Base-by-base conservation (phyloP, 2,329 filamentous ascomycete species). In the Xylariomycetidae sp. region DNA sequence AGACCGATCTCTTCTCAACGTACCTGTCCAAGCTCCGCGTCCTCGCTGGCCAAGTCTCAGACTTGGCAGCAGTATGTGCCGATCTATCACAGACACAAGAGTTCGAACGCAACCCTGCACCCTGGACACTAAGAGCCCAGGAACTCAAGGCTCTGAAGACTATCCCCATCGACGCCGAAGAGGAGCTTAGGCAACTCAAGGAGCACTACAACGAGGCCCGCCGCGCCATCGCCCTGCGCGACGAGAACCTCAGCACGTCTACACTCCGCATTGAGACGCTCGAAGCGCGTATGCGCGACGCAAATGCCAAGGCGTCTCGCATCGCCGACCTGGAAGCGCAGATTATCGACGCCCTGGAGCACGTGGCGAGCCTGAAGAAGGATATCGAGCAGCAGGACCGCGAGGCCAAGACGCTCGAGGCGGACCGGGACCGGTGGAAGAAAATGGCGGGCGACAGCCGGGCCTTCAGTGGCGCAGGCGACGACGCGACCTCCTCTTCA, bases 221-320 rank as follows among this genome's bases (percentile, higher is more conserved):
- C 4, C 80, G 82, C 34, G 71, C 76, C 4, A 72, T 88, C 37
- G 79, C 82, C 2, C 74, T 82, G 43, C 80, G 82, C 42, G 87
- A 95, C 45, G 85, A 89, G 56, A 81, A 82, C 22, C 77, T 94
- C 33, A 88, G 94, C 58, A 90, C 94, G 38, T 75, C 86, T 16
- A 77, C 82, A n/a, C 83, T 96, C 47, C 89, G 92, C 59, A 94
- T 96, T 47, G 90, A 96, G 61, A 86, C 92, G 25, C 78, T 97
- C 23, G 86, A 94, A 58, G 85, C 86, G 6, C 75, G 87, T 37
- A 89, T 92, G 81, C 80, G 82, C 37, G 88, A 94, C 53, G 85
- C 86, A 5, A 79, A 80, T 44, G 80, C 84, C 55, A 89, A 90
- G 61, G 78, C 85, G 11, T 77, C 80, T 31, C 73, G 72, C 33